phyloP scores from a whole-genome alignment of 164 flowering plant species.

The Paratinospora sagittata region DNA sequence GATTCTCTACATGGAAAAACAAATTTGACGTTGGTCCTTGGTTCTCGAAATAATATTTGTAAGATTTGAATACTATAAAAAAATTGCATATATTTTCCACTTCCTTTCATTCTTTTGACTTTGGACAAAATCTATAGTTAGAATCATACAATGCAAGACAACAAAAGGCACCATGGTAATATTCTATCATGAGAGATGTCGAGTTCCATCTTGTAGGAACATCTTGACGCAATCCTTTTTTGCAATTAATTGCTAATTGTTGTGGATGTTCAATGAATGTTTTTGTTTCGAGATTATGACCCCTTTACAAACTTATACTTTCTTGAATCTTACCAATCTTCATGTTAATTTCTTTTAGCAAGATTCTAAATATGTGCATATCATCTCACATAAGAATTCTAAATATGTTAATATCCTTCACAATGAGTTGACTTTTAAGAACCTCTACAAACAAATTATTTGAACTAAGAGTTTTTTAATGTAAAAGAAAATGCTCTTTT shows the following conservation, averaged over 20 bases:
- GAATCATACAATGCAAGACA: background rate
- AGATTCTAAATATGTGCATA: background rate
- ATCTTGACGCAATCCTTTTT: background rate
- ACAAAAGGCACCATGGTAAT: background rate
- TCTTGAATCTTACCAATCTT: background rate
- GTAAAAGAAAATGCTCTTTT: background rate
- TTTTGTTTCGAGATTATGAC: background rate
- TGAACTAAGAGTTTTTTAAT: background rate
- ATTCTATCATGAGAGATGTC: background rate
- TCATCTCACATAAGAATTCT: background rate
- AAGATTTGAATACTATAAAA: background rate
- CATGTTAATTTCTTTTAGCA: background rate
- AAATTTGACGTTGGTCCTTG: background rate
- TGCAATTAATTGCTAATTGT: background rate
- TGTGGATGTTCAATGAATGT: background rate
- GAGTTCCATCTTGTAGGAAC: background rate
- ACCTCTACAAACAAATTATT: background rate
- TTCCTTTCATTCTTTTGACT: background rate
- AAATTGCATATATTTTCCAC: background rate
- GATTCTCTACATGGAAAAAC: background rate
- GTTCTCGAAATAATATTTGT: background rate
- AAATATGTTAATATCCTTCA: background rate
- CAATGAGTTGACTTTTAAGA: background rate
- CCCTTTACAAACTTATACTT: background rate
- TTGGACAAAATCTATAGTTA: background rate